Evolutionary conservation across 495 filamentous ascomycete genomes (phyloP), one percentile per base, ranked within the genome.

Genomic region (Entonaema liquescens): DNA sequence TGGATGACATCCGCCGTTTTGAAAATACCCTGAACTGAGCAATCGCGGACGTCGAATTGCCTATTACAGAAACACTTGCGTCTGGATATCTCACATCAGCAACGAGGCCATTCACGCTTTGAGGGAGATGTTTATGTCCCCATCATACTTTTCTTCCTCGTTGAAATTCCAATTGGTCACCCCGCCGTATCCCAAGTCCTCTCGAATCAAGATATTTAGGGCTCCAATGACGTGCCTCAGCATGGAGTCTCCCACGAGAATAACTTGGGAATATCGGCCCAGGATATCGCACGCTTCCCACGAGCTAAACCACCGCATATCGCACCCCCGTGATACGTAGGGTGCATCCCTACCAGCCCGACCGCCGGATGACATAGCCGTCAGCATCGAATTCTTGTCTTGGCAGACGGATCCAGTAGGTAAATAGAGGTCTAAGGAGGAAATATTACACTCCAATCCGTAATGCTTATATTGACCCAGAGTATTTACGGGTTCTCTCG

Each of bases 151-250:
- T 65, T 86, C 84, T 40, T 83, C 73, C n/a, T 76, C 65, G 5
- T 77, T 71, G 57, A 86, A 86, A 59, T 86, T 86, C 84, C 84
- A 86, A 71, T 85, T 78, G 6, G 84, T 86, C 11, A 86, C 84
- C 49, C 82, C 84, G 23, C 84, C 84, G 54, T 84, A 86, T 28
- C 84, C 84, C 54, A 86, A 56, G 70, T 86, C 81, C 68, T 83
- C 81, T 23, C 84, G 75, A 35, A 86, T 65, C 33, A 86, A 61
- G 25, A 86, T 80, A 62, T 86, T 86, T 56, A 86, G 71, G 36
- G 82, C 83, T 12, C 84, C 84, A 50, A 86, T 82, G 13, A 86
- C 78, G 71, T 86, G 84, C 53, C 84, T 79, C 66, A 86, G 75
- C 84, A 86, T 86, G 42, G 83, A 85, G 68, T 86, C 84, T 26